phyloP scores from a whole-genome alignment of 1,284 basidiomycete genomes.

The Dichomitus squalens region DNA sequence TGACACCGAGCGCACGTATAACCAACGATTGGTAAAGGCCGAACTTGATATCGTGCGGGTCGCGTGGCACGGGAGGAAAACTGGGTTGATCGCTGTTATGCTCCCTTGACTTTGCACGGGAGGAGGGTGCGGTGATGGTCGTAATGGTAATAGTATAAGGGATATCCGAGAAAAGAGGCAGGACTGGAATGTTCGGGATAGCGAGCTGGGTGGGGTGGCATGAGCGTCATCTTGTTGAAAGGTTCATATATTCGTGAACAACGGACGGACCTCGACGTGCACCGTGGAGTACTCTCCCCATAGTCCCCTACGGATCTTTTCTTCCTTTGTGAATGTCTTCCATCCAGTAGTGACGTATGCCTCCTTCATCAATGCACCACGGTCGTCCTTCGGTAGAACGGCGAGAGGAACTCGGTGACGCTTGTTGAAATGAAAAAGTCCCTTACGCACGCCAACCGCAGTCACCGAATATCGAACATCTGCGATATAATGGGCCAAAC shows the following conservation, averaged over 20 bases:
- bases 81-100: constrained; percentile 2
- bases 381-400: constrained; percentile 21
- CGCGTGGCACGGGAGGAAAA: constrained; percentile 10
- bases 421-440: constrained; percentile 16
- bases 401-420: constrained; percentile 17
- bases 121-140: constrained; percentile 8
- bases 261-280: constrained; percentile 16
- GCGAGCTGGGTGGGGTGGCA: constrained; percentile 11
- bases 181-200: constrained; percentile 11
- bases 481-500: background rate
- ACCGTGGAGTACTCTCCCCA: constrained; percentile 27
- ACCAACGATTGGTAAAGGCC: constrained; percentile 1
- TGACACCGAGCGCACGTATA: background rate
- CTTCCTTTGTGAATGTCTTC: constrained; percentile 7
- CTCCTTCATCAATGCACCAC: constrained; percentile 6
- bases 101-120: constrained; percentile 5
- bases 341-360: background rate
- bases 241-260: background rate
- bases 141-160: constrained; percentile 12
- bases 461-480: constrained; percentile 21
- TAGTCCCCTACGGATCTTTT: constrained; percentile 23
- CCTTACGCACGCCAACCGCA: constrained; percentile 23
- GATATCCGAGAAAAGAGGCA: constrained; percentile 9
- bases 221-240: background rate
- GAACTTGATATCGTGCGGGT: constrained; percentile 4